Evolutionary conservation across 2,329 filamentous ascomycete genomes (phyloP).

Genomic region (Aspergillus unguis): DNA sequence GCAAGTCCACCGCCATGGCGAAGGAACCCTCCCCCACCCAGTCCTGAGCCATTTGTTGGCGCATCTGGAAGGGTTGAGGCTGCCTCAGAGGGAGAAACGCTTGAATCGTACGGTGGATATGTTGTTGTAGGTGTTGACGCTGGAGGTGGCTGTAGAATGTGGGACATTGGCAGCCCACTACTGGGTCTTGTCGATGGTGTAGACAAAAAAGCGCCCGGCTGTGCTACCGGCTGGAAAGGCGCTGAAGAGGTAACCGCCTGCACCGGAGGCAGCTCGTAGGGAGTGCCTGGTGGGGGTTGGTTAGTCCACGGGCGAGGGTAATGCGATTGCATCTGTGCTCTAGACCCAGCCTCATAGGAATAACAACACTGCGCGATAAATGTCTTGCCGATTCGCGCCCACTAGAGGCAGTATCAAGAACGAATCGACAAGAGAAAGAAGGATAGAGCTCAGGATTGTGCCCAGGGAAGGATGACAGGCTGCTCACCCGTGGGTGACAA

Average conservation of each 20-base stretch:
- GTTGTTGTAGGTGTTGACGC: constrained; percentile 24
- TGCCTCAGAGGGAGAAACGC: constrained; percentile 39
- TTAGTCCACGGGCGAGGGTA: constrained; percentile 30
- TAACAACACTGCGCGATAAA: neutral
- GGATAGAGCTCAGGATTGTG: constrained; percentile 8
- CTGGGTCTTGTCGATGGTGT: constrained; percentile 38
- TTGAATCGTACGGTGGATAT: constrained; percentile 40
- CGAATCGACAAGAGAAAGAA: neutral
- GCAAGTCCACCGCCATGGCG: constrained; percentile 44
- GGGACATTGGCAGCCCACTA: constrained; percentile 42
- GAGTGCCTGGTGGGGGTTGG: constrained; percentile 22
- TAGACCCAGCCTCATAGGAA: constrained; percentile 20
- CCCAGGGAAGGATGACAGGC: neutral
- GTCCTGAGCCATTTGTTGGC: constrained; percentile 38
- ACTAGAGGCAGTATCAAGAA: too few species aligned
- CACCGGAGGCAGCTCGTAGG: constrained; percentile 35
- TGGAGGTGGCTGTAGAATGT: constrained; percentile 36
- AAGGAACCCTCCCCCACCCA: constrained; percentile 33
- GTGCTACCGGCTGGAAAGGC: constrained; percentile 23
- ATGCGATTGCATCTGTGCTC: constrained; percentile 32
- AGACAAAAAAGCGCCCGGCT: constrained; percentile 31
- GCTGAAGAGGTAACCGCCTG: constrained; percentile 34
- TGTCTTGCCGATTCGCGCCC: neutral
- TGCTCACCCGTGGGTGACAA: constrained; percentile 3
- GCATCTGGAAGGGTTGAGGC: constrained; percentile 35